Evolutionary conservation across 2,329 filamentous ascomycete genomes (phyloP), one percentile per base, ranked within the genome.

Genomic region (Herpotrichia juniperi): DNA sequence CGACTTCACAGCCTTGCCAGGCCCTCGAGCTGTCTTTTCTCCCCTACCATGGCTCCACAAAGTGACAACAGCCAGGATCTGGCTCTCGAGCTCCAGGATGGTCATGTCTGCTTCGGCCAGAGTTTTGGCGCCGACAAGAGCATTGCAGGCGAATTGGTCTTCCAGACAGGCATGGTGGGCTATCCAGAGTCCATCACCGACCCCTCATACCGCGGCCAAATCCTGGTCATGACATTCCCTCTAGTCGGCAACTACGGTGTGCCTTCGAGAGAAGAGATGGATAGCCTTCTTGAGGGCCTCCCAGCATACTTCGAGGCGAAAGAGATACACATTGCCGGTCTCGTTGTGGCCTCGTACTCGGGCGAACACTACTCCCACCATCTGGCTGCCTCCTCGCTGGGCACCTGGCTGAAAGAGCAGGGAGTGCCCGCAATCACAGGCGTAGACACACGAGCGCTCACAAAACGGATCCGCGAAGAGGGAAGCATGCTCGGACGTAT

Each of bases 101-200:
- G 93, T 76, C 86, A 88, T 52, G 85, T 91, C 71, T 96, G 92
- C 82, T 90, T 96, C 74, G 94, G 94, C 65, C 92, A 91, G 81
- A 96, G 92, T 83, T 99, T 99, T 74, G 94, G 94, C 77, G 93
- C 93, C 59, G 83, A 91, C 71, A 96, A 93, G 84, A 96, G 91
- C 79, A 87, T 96, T 69, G 90, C 93, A 62, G 94, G 94, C 75
- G 94, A 99, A 82, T 83, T 99, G 74, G 94, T 99, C 78, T 99
- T 99, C 81, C 93, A 97, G 83, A 99, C 94, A 52, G 94, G 94
- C 77, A 96, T 97, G 93, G 94, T 97, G 66, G 94, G 94, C 71
- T 99, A 99, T 75, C 93, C 94, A 35, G 94, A 99, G 81, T 96
- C 89, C 42, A 83, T 94, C 66, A 93, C 90, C 55, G 90, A 94